phyloP scores from a whole-genome alignment of 2,329 filamentous ascomycete genomes.

The Aureobasidium sp. region DNA sequence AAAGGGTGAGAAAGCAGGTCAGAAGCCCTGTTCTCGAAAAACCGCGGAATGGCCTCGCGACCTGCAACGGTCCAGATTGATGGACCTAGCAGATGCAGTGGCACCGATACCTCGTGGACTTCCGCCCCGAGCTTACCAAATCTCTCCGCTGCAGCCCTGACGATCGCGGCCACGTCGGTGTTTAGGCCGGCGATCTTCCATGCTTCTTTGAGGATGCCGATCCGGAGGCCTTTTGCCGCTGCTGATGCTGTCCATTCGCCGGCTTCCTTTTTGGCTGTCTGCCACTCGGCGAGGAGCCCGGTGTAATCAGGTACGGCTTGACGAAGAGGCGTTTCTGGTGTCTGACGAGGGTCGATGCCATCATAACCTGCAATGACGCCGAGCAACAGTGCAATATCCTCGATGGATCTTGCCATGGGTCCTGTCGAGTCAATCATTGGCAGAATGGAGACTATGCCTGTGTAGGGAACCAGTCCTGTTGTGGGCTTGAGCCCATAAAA shows the following conservation, averaged over 20 bases:
- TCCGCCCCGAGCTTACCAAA: constrained; percentile 36
- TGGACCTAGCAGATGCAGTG: constrained; percentile 39
- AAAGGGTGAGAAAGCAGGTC: constrained; percentile 25
- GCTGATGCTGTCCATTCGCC: constrained; percentile 25
- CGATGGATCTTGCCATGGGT: constrained; percentile 34
- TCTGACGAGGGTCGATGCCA: constrained; percentile 37
- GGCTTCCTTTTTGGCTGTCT: constrained; percentile 19
- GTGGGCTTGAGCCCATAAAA: constrained; percentile 34
- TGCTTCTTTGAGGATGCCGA: constrained; percentile 41
- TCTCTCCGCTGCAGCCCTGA: constrained; percentile 31
- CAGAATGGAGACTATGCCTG: constrained; percentile 33
- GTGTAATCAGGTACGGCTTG: constrained; percentile 31
- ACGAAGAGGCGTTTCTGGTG: constrained; percentile 32
- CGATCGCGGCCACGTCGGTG: constrained; percentile 30
- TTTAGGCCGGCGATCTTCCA: constrained; percentile 34
- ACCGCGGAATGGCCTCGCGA: constrained; percentile 25
- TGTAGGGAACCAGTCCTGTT: constrained; percentile 38
- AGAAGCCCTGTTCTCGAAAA: constrained; percentile 24
- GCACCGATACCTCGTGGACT: constrained; percentile 39
- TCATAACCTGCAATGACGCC: constrained; percentile 38
- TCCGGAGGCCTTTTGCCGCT: constrained; percentile 33
- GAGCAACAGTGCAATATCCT: constrained; percentile 34
- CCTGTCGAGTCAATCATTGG: constrained; percentile 40
- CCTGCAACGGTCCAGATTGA: constrained; percentile 41
- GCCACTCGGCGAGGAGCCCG: constrained; percentile 23